A percentile compares a stretch with the other conserved stretches of the same genome.
Evolutionary conservation across 2,329 filamentous ascomycete species (phyloP).

Genomic region (Phialemonium atrogriseum): DNA sequence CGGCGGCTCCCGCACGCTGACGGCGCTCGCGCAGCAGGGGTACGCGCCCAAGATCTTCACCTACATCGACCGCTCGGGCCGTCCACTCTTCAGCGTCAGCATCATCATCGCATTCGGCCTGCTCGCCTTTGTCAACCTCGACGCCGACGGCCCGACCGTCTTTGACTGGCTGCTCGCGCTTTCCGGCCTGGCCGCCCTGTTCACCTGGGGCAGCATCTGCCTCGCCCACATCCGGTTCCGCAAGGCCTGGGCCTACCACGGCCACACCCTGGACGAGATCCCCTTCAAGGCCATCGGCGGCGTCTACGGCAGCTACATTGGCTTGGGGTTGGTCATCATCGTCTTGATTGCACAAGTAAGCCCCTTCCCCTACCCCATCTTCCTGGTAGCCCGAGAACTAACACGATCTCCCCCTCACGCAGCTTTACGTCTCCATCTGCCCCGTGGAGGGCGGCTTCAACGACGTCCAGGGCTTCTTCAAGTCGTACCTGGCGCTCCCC

Average conservation of each 20-base stretch:
- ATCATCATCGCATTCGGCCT: constrained; percentile 36
- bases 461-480: constrained; percentile 42
- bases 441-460: constrained; percentile 25
- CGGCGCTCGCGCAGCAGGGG: constrained; percentile 47
- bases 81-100: constrained; percentile 38
- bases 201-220: constrained; percentile 60
- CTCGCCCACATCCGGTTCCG: constrained; percentile 62
- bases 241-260: constrained; percentile 47
- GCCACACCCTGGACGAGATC: constrained; percentile 54
- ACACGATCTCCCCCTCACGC: background rate
- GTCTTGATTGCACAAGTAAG: constrained; percentile 43
- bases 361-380: constrained; percentile 6
- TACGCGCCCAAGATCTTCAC: constrained; percentile 45
- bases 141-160: constrained; percentile 37
- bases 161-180: constrained; percentile 59
- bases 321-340: constrained; percentile 46
- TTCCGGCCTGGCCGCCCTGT: constrained; percentile 54
- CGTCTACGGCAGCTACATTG: constrained; percentile 53
- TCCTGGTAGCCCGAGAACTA: constrained; percentile 1
- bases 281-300: constrained; percentile 54
- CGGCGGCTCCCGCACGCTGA: constrained; percentile 46
- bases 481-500: constrained; percentile 42
- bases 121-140: constrained; percentile 38
- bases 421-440: constrained; percentile 38
- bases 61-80: constrained; percentile 45